Evolutionary conservation across 768 basidiomycete genomes (phyloP).

Genomic region (Suillus subalutaceus): DNA sequence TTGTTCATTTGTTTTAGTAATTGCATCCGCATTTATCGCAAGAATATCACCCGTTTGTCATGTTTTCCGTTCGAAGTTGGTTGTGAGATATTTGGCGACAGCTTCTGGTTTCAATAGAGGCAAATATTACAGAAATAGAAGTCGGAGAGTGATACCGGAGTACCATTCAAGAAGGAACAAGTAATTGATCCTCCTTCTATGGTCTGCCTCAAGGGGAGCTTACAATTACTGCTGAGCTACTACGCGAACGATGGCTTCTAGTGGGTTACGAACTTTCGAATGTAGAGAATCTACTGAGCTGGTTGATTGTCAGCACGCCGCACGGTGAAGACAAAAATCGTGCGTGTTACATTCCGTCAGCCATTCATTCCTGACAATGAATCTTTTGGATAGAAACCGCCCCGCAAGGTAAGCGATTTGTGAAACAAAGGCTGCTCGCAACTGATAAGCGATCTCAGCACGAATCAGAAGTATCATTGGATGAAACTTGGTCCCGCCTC

Average conservation of each 20-base stretch:
- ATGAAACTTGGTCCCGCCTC: constrained; percentile 83
- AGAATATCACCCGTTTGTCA: neutral
- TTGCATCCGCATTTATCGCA: neutral
- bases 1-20: constrained; percentile 6
- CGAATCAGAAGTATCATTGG: constrained; percentile 73
- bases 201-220: constrained; percentile 7
- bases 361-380: constrained; percentile 24
- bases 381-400: constrained; percentile 41
- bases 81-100: constrained; percentile 31
- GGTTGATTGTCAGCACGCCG: constrained; percentile 27
- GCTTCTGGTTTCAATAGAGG: constrained; percentile 35
- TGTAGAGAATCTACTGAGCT: constrained; percentile 19
- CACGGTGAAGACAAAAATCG: constrained; percentile 42
- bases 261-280: constrained; percentile 19
- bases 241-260: constrained; percentile 30
- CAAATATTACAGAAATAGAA: constrained; percentile 27
- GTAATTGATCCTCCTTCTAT: constrained; percentile 3
- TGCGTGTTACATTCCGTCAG: constrained; percentile 35
- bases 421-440: neutral
- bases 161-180: constrained; percentile 1
- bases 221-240: neutral
- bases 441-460: constrained; percentile 47
- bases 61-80: neutral
- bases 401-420: constrained; percentile 44
- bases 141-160: neutral